Conservation (phyloP, 2,329 filamentous ascomycete species). For the Periconia sp. region DNA sequence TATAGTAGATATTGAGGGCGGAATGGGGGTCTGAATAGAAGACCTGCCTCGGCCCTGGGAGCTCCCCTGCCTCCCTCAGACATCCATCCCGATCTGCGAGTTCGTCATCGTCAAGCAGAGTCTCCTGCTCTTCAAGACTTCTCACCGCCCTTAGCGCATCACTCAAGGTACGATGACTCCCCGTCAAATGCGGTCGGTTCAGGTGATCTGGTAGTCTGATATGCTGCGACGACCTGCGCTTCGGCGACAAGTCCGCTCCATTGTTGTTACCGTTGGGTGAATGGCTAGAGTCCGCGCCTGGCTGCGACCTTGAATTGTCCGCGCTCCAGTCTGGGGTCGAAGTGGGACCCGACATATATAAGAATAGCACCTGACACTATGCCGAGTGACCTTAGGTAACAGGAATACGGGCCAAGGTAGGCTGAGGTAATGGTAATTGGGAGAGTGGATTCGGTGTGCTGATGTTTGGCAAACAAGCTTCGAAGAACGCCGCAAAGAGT, state of each 20-base stretch:
- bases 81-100: constrained; percentile 55
- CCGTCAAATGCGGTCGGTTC: constrained; percentile 37
- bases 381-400: constrained; percentile 4
- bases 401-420: neutral
- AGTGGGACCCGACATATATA: constrained; percentile 32
- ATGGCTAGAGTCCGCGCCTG: constrained; percentile 15
- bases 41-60: constrained; percentile 44
- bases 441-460: neutral
- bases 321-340: constrained; percentile 32
- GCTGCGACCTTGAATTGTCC: constrained; percentile 1
- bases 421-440: constrained; percentile 4
- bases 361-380: neutral
- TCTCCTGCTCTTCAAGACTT: constrained; percentile 56
- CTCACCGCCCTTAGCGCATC: constrained; percentile 48
- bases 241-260: constrained; percentile 29
- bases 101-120: constrained; percentile 52
- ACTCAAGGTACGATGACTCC: constrained; percentile 42
- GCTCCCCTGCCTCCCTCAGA: constrained; percentile 44
- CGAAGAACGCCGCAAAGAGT: too few species aligned
- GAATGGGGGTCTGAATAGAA: constrained; percentile 62
- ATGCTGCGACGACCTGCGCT: constrained; percentile 20
- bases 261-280: constrained; percentile 25
- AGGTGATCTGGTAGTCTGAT: constrained; percentile 42
- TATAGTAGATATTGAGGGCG: constrained; percentile 75
- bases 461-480: constrained; percentile 1